A percentile compares a stretch with the other conserved stretches of the same genome.
Evolutionary conservation across 2,329 filamentous ascomycete genomes (phyloP).

Genomic region (Trichoderma sp.): DNA sequence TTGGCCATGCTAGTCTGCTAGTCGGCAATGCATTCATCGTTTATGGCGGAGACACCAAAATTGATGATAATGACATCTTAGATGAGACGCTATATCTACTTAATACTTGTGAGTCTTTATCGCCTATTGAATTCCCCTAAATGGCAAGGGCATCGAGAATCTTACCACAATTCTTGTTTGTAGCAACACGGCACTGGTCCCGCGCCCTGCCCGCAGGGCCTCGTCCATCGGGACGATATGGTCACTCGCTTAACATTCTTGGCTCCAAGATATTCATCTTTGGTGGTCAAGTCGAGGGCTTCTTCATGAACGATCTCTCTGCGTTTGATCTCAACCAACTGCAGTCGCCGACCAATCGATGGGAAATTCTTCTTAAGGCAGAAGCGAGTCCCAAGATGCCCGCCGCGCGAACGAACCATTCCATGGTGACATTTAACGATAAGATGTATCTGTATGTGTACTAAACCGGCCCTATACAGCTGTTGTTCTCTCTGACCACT

Average conservation of each 20-base stretch:
- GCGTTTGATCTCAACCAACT: slow-evolving; percentile 95
- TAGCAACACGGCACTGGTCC: slow-evolving; percentile 97
- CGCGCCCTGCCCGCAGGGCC: slow-evolving; percentile 83
- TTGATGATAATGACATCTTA: slow-evolving; percentile 84
- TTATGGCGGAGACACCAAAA: slow-evolving; percentile 96
- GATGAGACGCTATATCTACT: slow-evolving; percentile 95
- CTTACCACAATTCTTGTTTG: background rate
- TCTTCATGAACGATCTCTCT: slow-evolving; percentile 95
- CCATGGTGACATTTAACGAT: slow-evolving; percentile 86
- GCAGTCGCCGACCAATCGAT: slow-evolving; percentile 85
- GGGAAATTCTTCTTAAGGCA: slow-evolving; percentile 83
- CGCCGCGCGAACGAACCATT: slow-evolving; percentile 90
- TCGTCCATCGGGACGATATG: slow-evolving; percentile 86
- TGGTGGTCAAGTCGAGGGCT: slow-evolving; percentile 94
- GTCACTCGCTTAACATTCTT: slow-evolving; percentile 92
- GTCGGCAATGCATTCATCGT: slow-evolving; percentile 99
- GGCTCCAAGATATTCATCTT: slow-evolving; percentile 98
- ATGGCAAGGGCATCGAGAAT: background rate
- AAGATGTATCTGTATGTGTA: slow-evolving; percentile 81
- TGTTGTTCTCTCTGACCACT: slow-evolving; percentile 19
- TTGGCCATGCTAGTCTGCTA: slow-evolving; percentile 88
- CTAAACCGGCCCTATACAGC: background rate
- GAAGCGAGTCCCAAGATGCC: slow-evolving; percentile 59
- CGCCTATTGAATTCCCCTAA: slow-evolving; percentile 24
- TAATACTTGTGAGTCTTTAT: slow-evolving; percentile 80